Evolutionary conservation across 805 yeast species (phyloP), one percentile per base, ranked within the genome.

Genomic region (Saccharomycopsis microspora): DNA sequence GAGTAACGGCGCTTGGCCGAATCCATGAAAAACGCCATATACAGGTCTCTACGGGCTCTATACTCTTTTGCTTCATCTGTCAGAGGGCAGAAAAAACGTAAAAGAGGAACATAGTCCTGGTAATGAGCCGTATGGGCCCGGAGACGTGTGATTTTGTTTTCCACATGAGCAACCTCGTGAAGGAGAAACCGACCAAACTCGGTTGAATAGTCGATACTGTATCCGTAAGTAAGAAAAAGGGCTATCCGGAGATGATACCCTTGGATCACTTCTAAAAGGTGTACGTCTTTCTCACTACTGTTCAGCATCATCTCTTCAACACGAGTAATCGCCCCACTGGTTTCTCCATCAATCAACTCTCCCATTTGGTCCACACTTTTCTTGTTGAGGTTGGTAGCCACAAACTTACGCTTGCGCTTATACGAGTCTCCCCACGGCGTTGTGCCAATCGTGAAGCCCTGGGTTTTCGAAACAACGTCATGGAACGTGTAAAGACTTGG

Each of bases 401-500:
- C 60, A 35, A 68, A 64, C 57, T 76, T 78, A 56, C 76, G 71
- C 57, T 72, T 70, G 43, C 59, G 62, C 43, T 65, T 61, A 54
- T 65, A 80, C 2, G 75, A 64, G 0, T 59, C 62, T 1, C 81
- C 74, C 49, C 66, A 70, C 1, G 85, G 85, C 0, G 84, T 79
- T 1, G 84, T 76, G 0, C 86, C 86, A 11, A 80, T 67, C 0
- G 86, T 80, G 54, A 70, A 75, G 0, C 82, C 78, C 47, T 72
- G 77, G 0, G 75, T 68, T 29, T 67, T 61, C 0, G 82, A 71
- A 40, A 82, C 66, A 3, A 82, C 68, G 19, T 69, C 64, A 62
- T 85, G 93, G 62, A 85, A 84, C 1, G 88, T 81, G 60, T 75
- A 75, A 46, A 74, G 66, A 27, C 69, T 61, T 0, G 93, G 93